A percentile compares a stretch with the other conserved stretches of the same genome.
Evolutionary conservation across 108 stramenopile species (phyloP).

Genomic region (Skeletonema menzelii): DNA sequence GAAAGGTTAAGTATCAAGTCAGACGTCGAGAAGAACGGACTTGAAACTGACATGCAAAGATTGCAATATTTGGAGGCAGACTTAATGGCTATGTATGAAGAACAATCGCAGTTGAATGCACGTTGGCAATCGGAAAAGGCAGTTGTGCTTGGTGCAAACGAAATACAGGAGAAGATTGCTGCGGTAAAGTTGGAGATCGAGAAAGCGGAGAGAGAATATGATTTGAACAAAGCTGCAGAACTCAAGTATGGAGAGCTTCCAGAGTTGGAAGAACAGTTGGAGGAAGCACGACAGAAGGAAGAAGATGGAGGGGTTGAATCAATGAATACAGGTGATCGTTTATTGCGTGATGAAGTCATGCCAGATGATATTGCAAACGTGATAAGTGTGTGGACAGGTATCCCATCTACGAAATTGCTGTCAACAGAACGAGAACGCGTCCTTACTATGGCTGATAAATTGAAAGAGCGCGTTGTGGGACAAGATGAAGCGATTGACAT

Average conservation of each 20-base stretch:
- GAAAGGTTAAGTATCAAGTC: slow-evolving; percentile 89
- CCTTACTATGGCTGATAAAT: slow-evolving; percentile 85
- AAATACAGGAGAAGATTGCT: slow-evolving; percentile 91
- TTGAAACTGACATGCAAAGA: slow-evolving; percentile 56
- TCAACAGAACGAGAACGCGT: slow-evolving; percentile 92
- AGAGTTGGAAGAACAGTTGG: slow-evolving; percentile 72
- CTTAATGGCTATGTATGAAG: slow-evolving; percentile 59
- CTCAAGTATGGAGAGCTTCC: slow-evolving; percentile 92
- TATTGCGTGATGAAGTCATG: slow-evolving; percentile 91
- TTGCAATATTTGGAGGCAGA: slow-evolving; percentile 70
- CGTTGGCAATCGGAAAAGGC: slow-evolving; percentile 90
- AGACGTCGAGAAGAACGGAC: slow-evolving; percentile 63
- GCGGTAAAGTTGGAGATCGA: slow-evolving; percentile 85
- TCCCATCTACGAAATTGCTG: slow-evolving; percentile 88
- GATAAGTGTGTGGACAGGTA: slow-evolving; percentile 93
- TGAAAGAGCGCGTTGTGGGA: slow-evolving; percentile 89
- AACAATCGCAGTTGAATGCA: slow-evolving; percentile 75
- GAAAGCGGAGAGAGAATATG: slow-evolving; percentile 92
- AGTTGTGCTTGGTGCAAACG: slow-evolving; percentile 67
- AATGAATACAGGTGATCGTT: slow-evolving; percentile 43
- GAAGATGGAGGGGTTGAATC: slow-evolving; percentile 20
- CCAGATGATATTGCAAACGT: slow-evolving; percentile 96
- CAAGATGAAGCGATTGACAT: slow-evolving; percentile 93
- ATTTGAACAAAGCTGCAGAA: slow-evolving; percentile 93
- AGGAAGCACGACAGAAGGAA: slow-evolving; percentile 47